Conservation (phyloP, 169 alveolate genomes). For the Eimeria necatrix region DNA sequence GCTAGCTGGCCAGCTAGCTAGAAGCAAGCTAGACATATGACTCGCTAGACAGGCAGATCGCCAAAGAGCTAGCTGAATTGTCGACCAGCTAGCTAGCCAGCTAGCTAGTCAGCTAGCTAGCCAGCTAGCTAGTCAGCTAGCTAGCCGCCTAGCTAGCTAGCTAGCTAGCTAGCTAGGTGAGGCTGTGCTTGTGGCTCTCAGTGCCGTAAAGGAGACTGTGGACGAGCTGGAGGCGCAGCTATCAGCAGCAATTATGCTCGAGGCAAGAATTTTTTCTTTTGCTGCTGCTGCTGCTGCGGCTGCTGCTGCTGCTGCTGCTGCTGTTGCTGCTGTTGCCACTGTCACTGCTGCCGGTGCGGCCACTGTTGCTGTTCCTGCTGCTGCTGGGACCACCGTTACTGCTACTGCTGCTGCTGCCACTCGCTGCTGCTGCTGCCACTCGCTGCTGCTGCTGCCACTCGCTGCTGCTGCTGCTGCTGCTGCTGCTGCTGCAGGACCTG, state of each 20-base stretch:
- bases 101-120: neutral
- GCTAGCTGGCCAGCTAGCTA: too few species aligned
- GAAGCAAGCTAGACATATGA: too few species aligned
- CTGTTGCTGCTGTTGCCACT: neutral
- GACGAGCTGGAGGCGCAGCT: constrained; percentile 6
- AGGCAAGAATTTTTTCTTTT: neutral
- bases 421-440: neutral
- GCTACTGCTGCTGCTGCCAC: neutral
- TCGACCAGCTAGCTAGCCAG: neutral
- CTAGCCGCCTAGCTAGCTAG: neutral
- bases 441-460: neutral
- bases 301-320: neutral
- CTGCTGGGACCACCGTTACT: neutral
- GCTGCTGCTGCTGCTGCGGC: neutral
- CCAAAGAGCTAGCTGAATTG: too few species aligned
- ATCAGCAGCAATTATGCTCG: neutral
- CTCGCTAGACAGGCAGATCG: too few species aligned
- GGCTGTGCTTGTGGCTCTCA: neutral
- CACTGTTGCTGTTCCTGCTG: too few species aligned
- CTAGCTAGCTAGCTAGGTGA: neutral
- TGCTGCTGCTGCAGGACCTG: neutral
- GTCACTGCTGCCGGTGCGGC: neutral
- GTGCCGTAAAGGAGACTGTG: neutral
- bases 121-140: neutral
- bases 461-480: neutral